Evolutionary conservation across 2,329 filamentous ascomycete species (phyloP).

Genomic region (Aureobasidium sp.): DNA sequence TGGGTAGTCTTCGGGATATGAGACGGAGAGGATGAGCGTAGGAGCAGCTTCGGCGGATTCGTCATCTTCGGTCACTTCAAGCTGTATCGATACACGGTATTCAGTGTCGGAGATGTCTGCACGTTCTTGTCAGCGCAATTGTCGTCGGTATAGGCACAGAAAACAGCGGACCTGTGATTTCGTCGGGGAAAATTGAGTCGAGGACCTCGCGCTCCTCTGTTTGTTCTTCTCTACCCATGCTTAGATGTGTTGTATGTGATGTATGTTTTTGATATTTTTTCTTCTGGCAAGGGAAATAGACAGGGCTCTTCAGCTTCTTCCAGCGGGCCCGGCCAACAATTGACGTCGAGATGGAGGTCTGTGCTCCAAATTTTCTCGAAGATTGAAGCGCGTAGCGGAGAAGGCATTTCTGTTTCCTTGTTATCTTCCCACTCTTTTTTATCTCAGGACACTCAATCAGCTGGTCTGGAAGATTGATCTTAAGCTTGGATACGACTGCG

Average conservation of each 20-base stretch:
- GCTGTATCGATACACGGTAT: conserved; percentile 76
- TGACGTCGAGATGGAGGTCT: not conserved
- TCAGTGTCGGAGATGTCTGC: conserved; percentile 83
- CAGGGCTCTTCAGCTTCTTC: not conserved
- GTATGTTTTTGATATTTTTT: not conserved
- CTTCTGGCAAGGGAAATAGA: not conserved
- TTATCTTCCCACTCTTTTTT: not conserved
- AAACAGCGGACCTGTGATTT: conserved; percentile 68
- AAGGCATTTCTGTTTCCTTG: not conserved
- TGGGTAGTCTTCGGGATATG: conserved; percentile 85
- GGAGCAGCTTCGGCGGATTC: conserved; percentile 46
- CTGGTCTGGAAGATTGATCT: not conserved
- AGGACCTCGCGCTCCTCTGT: conserved; percentile 94
- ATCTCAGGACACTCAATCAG: not conserved
- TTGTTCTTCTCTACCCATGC: conserved; percentile 68
- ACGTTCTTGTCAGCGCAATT: not conserved
- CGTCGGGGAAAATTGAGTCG: conserved; percentile 95
- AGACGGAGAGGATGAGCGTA: conserved; percentile 68
- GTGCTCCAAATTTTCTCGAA: conserved; percentile 3
- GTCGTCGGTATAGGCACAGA: not conserved
- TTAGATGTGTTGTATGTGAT: conserved; percentile 5
- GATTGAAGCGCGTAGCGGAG: conserved; percentile 1
- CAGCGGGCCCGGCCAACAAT: not conserved
- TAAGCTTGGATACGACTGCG: not conserved
- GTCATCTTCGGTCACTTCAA: conserved; percentile 67